A percentile compares a stretch with the other conserved stretches of the same genome.
Evolutionary conservation across 164 flowering plant genomes (phyloP).

Genomic region (Buxus sempervirens): DNA sequence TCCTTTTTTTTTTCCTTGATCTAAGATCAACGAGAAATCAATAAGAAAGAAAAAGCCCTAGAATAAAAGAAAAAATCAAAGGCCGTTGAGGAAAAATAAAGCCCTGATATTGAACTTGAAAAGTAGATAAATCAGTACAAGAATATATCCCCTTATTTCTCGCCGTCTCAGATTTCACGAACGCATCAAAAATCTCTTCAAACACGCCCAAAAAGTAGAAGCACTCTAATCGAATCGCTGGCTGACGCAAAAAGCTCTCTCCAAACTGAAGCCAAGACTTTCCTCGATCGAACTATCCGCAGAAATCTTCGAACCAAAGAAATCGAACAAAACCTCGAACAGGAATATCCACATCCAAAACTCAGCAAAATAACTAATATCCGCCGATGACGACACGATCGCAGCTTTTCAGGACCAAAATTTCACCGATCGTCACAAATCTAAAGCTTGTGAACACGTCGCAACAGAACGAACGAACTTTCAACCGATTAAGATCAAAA

Average conservation of each 20-base stretch:
- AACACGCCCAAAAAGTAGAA: background rate
- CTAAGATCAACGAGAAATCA: conserved; percentile 14
- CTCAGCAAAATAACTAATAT: too few relatives aligned
- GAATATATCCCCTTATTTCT: background rate
- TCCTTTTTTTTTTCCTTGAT: conserved; percentile 21
- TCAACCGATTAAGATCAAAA: background rate
- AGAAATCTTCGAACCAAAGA: background rate
- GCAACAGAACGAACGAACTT: background rate
- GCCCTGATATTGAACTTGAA: conserved; percentile 43
- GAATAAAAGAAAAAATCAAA: conserved; percentile 16
- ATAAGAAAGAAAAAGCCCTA: conserved; percentile 12
- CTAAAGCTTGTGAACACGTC: background rate
- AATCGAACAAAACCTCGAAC: background rate
- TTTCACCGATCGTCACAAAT: background rate
- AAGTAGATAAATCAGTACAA: conserved; percentile 8
- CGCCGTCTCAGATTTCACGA: background rate
- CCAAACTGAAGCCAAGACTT: background rate
- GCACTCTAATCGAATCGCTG: background rate
- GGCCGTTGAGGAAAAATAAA: conserved; percentile 30
- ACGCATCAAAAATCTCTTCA: background rate
- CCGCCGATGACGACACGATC: too few relatives aligned
- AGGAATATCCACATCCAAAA: too few relatives aligned
- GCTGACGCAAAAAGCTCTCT: background rate
- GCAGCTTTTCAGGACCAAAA: background rate
- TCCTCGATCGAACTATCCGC: background rate